Evolutionary conservation across 176 grass and related monocot species (phyloP).

Genomic region (Puccinellia tenuiflora): DNA sequence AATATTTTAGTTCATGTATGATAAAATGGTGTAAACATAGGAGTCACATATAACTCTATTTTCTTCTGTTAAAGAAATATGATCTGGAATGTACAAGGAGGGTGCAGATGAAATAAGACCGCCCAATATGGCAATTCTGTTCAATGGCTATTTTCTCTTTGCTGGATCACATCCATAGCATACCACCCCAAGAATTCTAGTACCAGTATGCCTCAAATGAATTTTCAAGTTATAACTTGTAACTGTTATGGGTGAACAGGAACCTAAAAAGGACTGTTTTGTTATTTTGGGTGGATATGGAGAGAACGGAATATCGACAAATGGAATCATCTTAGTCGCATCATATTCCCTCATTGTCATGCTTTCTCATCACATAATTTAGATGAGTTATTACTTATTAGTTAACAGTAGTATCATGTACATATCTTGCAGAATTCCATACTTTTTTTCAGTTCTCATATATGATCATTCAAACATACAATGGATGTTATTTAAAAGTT

Average conservation of each 20-base stretch:
- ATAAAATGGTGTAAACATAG: neutral
- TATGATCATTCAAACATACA: neutral
- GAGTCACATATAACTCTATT: neutral
- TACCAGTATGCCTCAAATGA: neutral
- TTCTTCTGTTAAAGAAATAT: neutral
- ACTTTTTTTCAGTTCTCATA: neutral
- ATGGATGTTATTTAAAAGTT: neutral
- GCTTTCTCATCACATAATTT: neutral
- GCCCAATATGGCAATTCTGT: neutral
- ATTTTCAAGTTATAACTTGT: neutral
- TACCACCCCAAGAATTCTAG: neutral
- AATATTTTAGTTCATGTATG: neutral
- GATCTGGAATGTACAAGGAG: neutral
- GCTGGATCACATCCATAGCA: neutral
- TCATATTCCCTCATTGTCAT: neutral
- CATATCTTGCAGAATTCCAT: neutral
- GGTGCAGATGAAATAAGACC: neutral
- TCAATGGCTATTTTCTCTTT: neutral
- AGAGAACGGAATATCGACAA: neutral
- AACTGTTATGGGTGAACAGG: neutral
- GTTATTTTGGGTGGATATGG: neutral
- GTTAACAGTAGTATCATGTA: neutral
- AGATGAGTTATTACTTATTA: too few relatives aligned
- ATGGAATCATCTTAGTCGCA: neutral
- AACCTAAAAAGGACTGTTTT: neutral